Evolutionary conservation across 228 moss, liverwort and hornwort species (phyloP), one percentile per base, ranked within the genome.

Genomic region (Sphagnum fallax): DNA sequence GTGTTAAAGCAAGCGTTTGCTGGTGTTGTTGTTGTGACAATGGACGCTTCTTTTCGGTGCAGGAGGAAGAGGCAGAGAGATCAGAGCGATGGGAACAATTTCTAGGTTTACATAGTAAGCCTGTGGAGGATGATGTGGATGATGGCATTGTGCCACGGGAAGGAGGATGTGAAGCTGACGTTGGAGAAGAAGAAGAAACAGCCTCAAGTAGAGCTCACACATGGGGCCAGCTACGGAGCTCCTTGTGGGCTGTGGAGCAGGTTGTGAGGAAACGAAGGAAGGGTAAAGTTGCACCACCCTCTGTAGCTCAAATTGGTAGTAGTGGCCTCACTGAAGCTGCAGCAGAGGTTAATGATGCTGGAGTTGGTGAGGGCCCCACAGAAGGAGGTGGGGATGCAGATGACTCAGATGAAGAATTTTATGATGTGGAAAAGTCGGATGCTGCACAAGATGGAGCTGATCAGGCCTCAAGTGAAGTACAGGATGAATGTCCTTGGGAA

Each of bases 21-120:
- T 32, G 32, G 32, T 32, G 32, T 32, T 32, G 32, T 32, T 32
- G 32, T 32, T 32, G 32, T 32, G 32, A 32, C 2, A 32, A 32
- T 13, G 52, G 55, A 12, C 55, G 8, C 12, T 55, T 55, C 12
- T 12, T 12, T 8, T 55, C 9, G 16, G 16, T 74, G 71, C 75
- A 91, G 91, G 88, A 81, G 68, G 94, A 94, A 74, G 94, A 94
- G 69, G 62, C 69, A 10, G 88, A 85, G 71, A 90, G 87, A 76
- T 88, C 74, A 51, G 79, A 80, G 59, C 80, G 85, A 48, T 94
- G 94, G 94, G 79, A 84, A 73, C 78, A 87, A 14, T 91, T 94
- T 57, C 63, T 94, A 68, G 71, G 72, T 0, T 70, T 70, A 11
- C 69, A 84, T n/a, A 68, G 70, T 49, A 55, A 55, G 55, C 12